Conservation (phyloP, 768 basidiomycete genomes). For the Imleria badia region DNA sequence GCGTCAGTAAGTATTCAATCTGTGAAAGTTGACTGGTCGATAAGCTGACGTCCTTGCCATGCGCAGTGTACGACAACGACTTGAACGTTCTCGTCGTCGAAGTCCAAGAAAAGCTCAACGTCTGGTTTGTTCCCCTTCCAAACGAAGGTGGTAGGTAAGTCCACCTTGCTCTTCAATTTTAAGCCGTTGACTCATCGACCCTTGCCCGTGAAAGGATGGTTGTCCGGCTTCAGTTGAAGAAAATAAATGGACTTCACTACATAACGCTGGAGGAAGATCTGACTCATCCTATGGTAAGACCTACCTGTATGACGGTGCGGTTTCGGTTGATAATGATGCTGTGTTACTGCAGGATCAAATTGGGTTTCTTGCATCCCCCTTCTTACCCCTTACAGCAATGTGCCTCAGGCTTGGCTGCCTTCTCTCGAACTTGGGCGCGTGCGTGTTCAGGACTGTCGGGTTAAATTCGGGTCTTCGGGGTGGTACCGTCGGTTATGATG, state of each 20-base stretch:
- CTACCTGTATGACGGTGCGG: background rate
- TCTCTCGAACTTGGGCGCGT: slow-evolving; percentile 25
- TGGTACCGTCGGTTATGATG: slow-evolving; percentile 13
- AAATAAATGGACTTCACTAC: slow-evolving; percentile 40
- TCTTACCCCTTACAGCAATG: slow-evolving; percentile 13
- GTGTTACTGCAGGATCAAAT: slow-evolving; percentile 20
- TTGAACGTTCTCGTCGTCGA: slow-evolving; percentile 49
- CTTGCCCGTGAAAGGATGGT: slow-evolving; percentile 37
- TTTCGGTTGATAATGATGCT: background rate
- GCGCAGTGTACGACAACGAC: slow-evolving; percentile 48
- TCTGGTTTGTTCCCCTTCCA: slow-evolving; percentile 51
- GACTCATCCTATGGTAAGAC: slow-evolving; percentile 50
- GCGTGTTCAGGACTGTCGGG: slow-evolving; percentile 18
- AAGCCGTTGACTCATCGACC: background rate
- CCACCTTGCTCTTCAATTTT: background rate
- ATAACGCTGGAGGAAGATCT: slow-evolving; percentile 61
- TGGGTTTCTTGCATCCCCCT: slow-evolving; percentile 21
- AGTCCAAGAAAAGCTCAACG: slow-evolving; percentile 38
- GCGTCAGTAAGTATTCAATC: slow-evolving; percentile 40
- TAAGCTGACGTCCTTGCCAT: background rate
- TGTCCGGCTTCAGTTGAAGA: slow-evolving; percentile 50
- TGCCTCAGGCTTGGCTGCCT: slow-evolving; percentile 22
- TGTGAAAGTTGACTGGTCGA: background rate
- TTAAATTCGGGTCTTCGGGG: slow-evolving; percentile 23
- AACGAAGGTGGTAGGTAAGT: slow-evolving; percentile 48